Percentiles rank a stretch among this genome's conserved stretches.
Conservation (phyloP, 176 grass and related monocot species). For the Musa acuminata region DNA sequence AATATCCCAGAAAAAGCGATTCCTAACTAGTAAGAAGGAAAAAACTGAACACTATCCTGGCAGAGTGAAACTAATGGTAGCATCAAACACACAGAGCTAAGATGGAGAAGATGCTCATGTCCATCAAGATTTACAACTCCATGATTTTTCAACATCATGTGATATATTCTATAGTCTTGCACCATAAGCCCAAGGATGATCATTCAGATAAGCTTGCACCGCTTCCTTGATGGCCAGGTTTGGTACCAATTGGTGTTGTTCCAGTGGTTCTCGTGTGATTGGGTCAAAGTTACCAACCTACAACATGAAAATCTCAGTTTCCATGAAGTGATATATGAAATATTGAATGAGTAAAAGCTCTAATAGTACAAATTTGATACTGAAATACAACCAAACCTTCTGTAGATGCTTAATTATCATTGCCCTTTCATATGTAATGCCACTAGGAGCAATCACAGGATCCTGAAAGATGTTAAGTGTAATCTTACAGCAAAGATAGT, state of each 20-base stretch:
- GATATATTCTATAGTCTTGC: neutral
- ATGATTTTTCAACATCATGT: too few species aligned
- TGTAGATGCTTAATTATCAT: conserved; percentile 76
- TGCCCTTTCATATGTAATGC: conserved; percentile 77
- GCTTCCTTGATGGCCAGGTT: conserved; percentile 87
- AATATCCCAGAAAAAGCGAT: neutral
- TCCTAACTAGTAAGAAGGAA: neutral
- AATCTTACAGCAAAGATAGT: conserved; percentile 93
- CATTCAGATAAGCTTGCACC: conserved; percentile 70
- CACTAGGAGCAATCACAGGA: conserved; percentile 81
- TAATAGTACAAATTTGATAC: neutral
- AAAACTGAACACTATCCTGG: neutral
- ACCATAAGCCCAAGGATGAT: conserved; percentile 86
- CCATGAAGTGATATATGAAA: neutral
- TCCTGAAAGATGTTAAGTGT: conserved; percentile 78
- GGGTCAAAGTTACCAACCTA: conserved; percentile 95
- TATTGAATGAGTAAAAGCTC: neutral
- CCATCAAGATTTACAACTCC: too few species aligned
- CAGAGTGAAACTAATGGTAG: too few species aligned
- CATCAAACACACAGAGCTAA: too few species aligned
- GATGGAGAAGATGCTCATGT: too few species aligned
- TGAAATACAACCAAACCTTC: conserved; percentile 25
- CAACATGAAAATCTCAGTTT: neutral
- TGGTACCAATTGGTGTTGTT: conserved; percentile 64
- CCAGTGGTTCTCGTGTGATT: conserved; percentile 50